Evolutionary conservation across 306 rosid species (phyloP).

Genomic region (Glycine tomentella): DNA sequence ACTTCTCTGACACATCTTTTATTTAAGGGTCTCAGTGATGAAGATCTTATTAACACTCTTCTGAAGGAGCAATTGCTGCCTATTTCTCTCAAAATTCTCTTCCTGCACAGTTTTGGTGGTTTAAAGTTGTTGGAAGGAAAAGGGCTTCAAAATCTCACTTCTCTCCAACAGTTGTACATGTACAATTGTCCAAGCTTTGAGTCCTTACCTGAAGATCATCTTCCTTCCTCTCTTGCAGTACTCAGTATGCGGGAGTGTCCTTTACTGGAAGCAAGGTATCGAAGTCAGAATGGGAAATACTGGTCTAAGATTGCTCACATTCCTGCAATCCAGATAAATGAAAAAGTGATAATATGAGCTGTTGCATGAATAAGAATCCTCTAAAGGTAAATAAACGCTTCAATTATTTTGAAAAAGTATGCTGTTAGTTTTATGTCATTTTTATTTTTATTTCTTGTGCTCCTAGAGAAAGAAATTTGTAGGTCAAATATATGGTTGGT

Average conservation of each 20-base stretch:
- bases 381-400: neutral
- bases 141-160: neutral
- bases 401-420: neutral
- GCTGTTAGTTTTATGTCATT: no score
- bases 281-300: neutral
- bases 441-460: no score
- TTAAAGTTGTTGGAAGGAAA: neutral
- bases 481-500: no score
- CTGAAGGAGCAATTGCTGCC: neutral
- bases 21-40: neutral
- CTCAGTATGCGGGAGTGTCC: neutral
- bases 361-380: neutral
- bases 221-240: neutral
- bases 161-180: neutral
- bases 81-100: neutral
- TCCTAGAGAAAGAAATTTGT: no score
- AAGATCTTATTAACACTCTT: neutral
- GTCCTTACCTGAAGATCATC: neutral
- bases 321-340: neutral
- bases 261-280: conserved; percentile 4
- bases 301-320: conserved; percentile 8
- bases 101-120: neutral
- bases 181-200: neutral
- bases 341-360: neutral
- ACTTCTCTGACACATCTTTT: neutral